A percentile compares a stretch with the other conserved stretches of the same genome.
Conservation (phyloP, 768 basidiomycete species). For the Hypholoma fasciculare region DNA sequence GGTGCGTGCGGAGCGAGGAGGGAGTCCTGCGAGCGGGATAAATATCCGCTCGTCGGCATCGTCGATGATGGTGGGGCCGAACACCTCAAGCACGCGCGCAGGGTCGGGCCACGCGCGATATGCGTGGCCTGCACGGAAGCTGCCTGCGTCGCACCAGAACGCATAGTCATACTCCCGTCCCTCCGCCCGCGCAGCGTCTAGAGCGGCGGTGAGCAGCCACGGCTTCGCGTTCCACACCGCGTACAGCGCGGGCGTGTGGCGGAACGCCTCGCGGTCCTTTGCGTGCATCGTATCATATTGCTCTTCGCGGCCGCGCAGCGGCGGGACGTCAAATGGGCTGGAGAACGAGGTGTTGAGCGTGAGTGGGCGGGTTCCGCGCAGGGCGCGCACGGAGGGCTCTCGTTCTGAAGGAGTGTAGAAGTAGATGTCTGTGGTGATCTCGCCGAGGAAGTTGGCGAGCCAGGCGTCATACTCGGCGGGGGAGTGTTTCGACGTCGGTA, state of each 20-base stretch:
- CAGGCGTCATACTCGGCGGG: constrained; percentile 43
- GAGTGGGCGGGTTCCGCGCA: constrained; percentile 25
- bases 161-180: constrained; percentile 46
- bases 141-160: constrained; percentile 61
- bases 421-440: constrained; percentile 50
- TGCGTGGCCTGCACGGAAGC: constrained; percentile 43
- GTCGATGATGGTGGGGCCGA: constrained; percentile 26
- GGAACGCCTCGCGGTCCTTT: constrained; percentile 41
- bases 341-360: constrained; percentile 45
- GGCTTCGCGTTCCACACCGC: constrained; percentile 59
- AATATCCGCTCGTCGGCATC: constrained; percentile 34
- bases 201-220: constrained; percentile 45
- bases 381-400: constrained; percentile 11
- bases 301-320: constrained; percentile 31
- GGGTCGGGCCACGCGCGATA: constrained; percentile 52
- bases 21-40: constrained; percentile 43
- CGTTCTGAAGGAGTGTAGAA: constrained; percentile 49
- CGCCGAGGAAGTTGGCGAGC: constrained; percentile 43
- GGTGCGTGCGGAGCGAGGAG: constrained; percentile 23
- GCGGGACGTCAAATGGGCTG: constrained; percentile 49
- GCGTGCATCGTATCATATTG: constrained; percentile 42
- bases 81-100: constrained; percentile 38
- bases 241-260: constrained; percentile 50
- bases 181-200: constrained; percentile 22
- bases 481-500: constrained; percentile 49